Base-by-base conservation (phyloP, 2,329 filamentous ascomycete genomes). In the Calonectria fujianensis region DNA sequence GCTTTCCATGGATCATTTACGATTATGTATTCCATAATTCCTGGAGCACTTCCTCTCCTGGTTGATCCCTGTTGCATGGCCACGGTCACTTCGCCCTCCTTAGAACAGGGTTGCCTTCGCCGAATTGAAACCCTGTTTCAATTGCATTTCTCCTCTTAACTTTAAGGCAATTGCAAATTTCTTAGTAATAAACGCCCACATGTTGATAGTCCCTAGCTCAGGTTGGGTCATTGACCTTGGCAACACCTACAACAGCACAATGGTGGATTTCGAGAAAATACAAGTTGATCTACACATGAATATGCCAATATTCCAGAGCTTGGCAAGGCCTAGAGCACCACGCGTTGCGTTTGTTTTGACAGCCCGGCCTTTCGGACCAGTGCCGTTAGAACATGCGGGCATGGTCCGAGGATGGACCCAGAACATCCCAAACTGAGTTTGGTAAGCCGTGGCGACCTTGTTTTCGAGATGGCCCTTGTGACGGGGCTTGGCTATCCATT, bases 241-340 rank as follows among this genome's bases (percentile, higher is more conserved):
- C 39, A 18, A 41, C 39, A 18, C 39, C 39, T 41, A 2, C 7
- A 45, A 10, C 18, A 45, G 8, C 41, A 45, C 18, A 2, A 20
- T 20, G 20, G 18, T n/a, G 4, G 18, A 45, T 45, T 20, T 13
- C 5, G 45, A 13, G n/a, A 24, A 48, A 24, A 10, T 6, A 48
- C 2, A n/a, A 18, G 3, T 45, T 9, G 8, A 24, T 48, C 8
- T n/a, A 24, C 5, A 10, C 5, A 24, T 24, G 1, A n/a, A 24
- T n/a, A 24, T 1, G 3, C 9, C 2, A 24, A 48, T 1, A 6
- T n/a, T n/a, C 16, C 3, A 48, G 20, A n/a, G 4, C 27, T 20
- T 2, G 4, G 14, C 6, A 11, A 18, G 3, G 4, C 20, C 11
- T 5, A 6, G 10, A 27, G 27, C 1, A 2, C 7, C 11, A 14